These are phyloP conservation scores for Babesia bigemina DNA, from an alignment of 169 alveolate species.

Conservation along the genomic window DNA sequence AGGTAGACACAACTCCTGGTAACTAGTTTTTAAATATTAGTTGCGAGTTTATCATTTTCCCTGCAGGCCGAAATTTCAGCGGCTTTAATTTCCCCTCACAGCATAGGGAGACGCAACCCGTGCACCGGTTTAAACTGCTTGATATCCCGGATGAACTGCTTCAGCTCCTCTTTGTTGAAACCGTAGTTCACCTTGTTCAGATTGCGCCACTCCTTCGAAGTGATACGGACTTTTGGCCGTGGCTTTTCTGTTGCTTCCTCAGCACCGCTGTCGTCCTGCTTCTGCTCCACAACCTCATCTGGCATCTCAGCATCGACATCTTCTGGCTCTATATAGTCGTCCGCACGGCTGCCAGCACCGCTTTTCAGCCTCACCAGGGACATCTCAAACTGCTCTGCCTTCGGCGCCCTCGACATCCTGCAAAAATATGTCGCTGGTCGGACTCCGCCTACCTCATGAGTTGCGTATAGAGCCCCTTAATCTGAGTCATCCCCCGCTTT, in stretches of 20 bases:
- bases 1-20: background rate
- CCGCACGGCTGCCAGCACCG: constrained; percentile 8
- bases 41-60: background rate
- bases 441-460: constrained; percentile 14
- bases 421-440: background rate
- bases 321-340: constrained; percentile 9
- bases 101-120: constrained; percentile 57
- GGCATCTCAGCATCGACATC: constrained; percentile 20
- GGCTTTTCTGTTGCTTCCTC: constrained; percentile 17
- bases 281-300: background rate
- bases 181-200: constrained; percentile 34
- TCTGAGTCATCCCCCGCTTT: constrained; percentile 24
- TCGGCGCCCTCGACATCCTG: constrained; percentile 14
- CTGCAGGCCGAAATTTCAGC: background rate
- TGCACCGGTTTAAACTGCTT: constrained; percentile 47
- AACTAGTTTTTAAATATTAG: background rate
- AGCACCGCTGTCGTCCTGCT: background rate
- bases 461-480: constrained; percentile 27
- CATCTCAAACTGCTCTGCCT: background rate
- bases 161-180: constrained; percentile 37
- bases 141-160: constrained; percentile 47
- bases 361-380: constrained; percentile 6
- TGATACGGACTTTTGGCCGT: constrained; percentile 25
- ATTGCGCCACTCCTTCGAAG: constrained; percentile 58
- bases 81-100: constrained; percentile 2